Evolutionary conservation across 2,329 filamentous ascomycete species (phyloP).

Genomic region (Stemphylium beticola): DNA sequence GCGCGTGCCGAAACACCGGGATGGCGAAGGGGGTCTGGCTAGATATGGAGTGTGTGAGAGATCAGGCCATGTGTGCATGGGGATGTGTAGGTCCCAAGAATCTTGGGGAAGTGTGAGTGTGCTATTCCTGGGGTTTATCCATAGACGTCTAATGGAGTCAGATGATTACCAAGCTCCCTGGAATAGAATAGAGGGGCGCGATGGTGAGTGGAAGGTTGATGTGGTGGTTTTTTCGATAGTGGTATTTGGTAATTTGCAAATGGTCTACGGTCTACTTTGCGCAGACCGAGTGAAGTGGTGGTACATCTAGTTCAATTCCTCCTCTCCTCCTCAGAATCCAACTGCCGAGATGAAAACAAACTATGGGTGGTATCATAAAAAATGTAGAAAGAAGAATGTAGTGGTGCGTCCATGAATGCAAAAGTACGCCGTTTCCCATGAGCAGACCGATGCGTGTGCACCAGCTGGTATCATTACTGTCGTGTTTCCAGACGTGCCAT

Average conservation of each 20-base stretch:
- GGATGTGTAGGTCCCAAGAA: neutral
- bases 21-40: neutral
- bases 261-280: neutral
- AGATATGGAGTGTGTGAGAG: neutral
- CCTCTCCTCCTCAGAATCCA: neutral
- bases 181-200: too few species aligned
- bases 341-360: neutral
- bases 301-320: neutral
- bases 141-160: neutral
- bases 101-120: neutral
- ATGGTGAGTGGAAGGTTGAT: too few species aligned
- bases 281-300: neutral
- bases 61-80: conserved; percentile 14
- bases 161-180: neutral
- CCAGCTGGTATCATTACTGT: conserved; percentile 4
- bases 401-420: neutral
- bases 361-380: conserved; percentile 24
- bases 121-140: neutral
- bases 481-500: neutral
- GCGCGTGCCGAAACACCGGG: conserved; percentile 10
- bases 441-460: neutral
- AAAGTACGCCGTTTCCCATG: neutral
- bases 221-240: neutral
- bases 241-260: neutral
- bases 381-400: neutral